Evolutionary conservation across 108 stramenopile genomes (phyloP).

Genomic region (Ochromonas danica): DNA sequence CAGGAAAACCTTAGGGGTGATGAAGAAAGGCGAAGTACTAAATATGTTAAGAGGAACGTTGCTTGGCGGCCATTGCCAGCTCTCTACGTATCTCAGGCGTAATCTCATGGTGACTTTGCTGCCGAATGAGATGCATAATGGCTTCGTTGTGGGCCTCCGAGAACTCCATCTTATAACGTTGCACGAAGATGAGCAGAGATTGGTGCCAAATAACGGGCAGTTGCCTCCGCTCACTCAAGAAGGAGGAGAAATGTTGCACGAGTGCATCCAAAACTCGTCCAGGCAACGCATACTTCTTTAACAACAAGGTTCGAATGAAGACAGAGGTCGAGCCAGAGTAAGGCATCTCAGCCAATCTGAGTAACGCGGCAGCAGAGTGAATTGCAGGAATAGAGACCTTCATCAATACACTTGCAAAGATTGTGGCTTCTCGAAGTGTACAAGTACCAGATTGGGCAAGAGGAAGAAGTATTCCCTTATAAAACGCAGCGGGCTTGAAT

Average conservation of each 20-base stretch:
- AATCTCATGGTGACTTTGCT: conserved; percentile 86
- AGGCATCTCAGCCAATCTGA: conserved; percentile 86
- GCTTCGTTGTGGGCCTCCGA: conserved; percentile 72
- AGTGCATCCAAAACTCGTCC: conserved; percentile 77
- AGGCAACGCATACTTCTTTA: conserved; percentile 97
- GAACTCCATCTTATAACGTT: conserved; percentile 88
- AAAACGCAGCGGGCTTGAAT: conserved; percentile 98
- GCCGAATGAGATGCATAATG: conserved; percentile 72
- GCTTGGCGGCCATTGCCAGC: too few relatives aligned
- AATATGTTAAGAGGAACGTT: too few relatives aligned
- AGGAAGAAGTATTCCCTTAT: conserved; percentile 95
- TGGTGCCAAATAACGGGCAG: conserved; percentile 85
- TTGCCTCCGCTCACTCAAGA: conserved; percentile 46
- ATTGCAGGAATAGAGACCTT: conserved; percentile 88
- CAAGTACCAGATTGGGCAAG: conserved; percentile 79
- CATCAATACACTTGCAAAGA: conserved; percentile 84
- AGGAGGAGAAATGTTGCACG: conserved; percentile 82
- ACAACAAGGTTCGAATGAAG: conserved; percentile 80
- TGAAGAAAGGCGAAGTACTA: too few relatives aligned
- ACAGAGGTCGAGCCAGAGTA: conserved; percentile 86
- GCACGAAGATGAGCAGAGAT: conserved; percentile 81
- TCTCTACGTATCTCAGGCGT: conserved; percentile 92
- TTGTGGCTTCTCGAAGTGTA: conserved; percentile 91
- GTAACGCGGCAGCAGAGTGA: conserved; percentile 94
- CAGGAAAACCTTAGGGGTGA: too few relatives aligned